phyloP scores from a whole-genome alignment of 306 rosid species.

The Aeschynomene evenia region DNA sequence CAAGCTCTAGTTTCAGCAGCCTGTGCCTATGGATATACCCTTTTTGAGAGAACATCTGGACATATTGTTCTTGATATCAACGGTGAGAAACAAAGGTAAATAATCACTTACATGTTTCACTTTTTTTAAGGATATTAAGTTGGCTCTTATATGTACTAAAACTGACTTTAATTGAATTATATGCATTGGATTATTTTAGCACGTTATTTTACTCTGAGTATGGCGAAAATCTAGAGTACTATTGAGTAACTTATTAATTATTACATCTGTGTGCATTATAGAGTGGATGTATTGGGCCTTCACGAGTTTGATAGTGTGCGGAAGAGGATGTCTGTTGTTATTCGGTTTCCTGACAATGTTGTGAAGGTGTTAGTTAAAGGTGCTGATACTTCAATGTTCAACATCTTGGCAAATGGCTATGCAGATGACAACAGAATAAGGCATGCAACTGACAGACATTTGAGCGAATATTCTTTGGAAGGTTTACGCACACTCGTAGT shows the following conservation, averaged over 20 bases:
- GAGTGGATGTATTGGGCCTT: conserved; percentile 83
- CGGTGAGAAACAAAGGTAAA: conserved; percentile 79
- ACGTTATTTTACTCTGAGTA: background rate
- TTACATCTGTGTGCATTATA: conserved; percentile 32
- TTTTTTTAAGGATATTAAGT: background rate
- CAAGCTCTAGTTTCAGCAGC: conserved; percentile 86
- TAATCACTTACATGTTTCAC: conserved; percentile 6
- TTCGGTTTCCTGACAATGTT: conserved; percentile 23
- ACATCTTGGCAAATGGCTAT: conserved; percentile 42
- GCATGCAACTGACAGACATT: conserved; percentile 54
- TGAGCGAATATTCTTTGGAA: conserved; percentile 60
- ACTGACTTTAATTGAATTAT: too few species aligned
- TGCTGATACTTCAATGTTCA: conserved; percentile 48
- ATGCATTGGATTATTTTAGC: background rate
- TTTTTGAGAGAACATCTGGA: conserved; percentile 81
- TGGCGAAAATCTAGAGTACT: background rate
- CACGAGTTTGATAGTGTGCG: conserved; percentile 91
- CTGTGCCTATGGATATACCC: conserved; percentile 76
- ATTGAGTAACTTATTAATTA: conserved; percentile 5
- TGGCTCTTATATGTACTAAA: background rate
- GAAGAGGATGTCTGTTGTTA: conserved; percentile 51
- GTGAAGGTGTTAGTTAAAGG: conserved; percentile 35
- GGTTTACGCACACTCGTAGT: conserved; percentile 85
- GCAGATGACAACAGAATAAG: conserved; percentile 24
- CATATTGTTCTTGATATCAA: conserved; percentile 67